A percentile compares a stretch with the other conserved stretches of the same genome.
Conservation (phyloP, 2,329 filamentous ascomycete genomes). For the Fusarium palustre region DNA sequence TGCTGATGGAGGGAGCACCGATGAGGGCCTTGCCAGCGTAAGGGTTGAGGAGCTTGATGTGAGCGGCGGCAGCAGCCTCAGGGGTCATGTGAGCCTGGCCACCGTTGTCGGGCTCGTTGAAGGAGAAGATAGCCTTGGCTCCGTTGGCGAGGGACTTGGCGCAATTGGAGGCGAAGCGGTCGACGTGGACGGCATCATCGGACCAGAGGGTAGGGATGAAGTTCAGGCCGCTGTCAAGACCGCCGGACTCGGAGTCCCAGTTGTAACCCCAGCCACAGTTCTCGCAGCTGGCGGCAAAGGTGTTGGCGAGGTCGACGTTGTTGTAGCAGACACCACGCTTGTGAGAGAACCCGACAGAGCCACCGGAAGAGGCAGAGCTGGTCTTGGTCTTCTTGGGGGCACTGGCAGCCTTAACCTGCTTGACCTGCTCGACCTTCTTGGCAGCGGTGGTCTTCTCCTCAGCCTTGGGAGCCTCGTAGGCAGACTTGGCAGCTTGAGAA, state of each 20-base stretch:
- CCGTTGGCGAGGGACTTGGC: constrained; percentile 65
- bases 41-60: constrained; percentile 66
- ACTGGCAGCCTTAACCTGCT: constrained; percentile 8
- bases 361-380: constrained; percentile 15
- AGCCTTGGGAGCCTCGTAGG: constrained; percentile 15
- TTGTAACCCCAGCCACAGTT: constrained; percentile 73
- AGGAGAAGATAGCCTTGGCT: constrained; percentile 69
- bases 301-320: constrained; percentile 62
- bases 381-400: constrained; percentile 17
- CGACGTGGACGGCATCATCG: constrained; percentile 58
- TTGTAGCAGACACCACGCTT: constrained; percentile 80
- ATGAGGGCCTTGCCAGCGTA: constrained; percentile 66
- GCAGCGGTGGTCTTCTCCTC: neutral
- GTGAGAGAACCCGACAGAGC: constrained; percentile 42
- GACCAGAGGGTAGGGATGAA: constrained; percentile 77
- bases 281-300: constrained; percentile 59
- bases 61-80: constrained; percentile 62
- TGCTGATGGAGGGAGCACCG: constrained; percentile 71
- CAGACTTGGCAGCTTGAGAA: constrained; percentile 23
- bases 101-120: constrained; percentile 77
- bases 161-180: constrained; percentile 64
- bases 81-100: constrained; percentile 70
- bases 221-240: constrained; percentile 59
- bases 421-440: constrained; percentile 9
- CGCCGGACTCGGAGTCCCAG: constrained; percentile 67